Percentiles rank a stretch among this genome's conserved stretches.
Conservation (phyloP, 2,329 filamentous ascomycete genomes). For the Pseudocercospora eumusae region DNA sequence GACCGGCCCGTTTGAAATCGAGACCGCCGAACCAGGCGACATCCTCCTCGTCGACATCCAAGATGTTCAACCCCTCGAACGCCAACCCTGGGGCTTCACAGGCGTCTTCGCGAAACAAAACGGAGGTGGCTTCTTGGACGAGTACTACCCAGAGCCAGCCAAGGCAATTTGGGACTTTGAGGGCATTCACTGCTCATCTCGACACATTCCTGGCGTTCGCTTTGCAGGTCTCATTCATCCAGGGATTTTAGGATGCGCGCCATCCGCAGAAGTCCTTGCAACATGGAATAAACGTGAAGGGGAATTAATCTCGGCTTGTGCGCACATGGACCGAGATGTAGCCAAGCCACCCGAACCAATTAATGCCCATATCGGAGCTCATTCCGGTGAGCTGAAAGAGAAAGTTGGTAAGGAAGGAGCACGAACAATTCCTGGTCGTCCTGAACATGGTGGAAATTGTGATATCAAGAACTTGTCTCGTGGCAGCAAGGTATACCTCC, state of each 20-base stretch:
- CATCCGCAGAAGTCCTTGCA: slow-evolving; percentile 72
- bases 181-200: slow-evolving; percentile 77
- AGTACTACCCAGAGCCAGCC: slow-evolving; percentile 77
- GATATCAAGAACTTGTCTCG: slow-evolving; percentile 85
- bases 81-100: slow-evolving; percentile 87
- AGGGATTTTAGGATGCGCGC: slow-evolving; percentile 86
- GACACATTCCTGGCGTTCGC: slow-evolving; percentile 83
- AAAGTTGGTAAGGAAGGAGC: slow-evolving; percentile 78
- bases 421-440: slow-evolving; percentile 77
- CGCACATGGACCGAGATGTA: slow-evolving; percentile 68
- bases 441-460: slow-evolving; percentile 87
- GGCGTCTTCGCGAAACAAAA: slow-evolving; percentile 78
- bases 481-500: slow-evolving; percentile 80
- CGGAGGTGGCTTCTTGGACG: slow-evolving; percentile 81
- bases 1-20: slow-evolving; percentile 84
- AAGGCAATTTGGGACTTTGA: slow-evolving; percentile 79
- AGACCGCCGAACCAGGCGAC: slow-evolving; percentile 81
- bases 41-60: slow-evolving; percentile 85
- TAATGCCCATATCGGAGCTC: slow-evolving; percentile 73
- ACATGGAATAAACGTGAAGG: slow-evolving; percentile 83
- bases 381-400: slow-evolving; percentile 56
- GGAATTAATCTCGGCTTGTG: slow-evolving; percentile 70
- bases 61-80: slow-evolving; percentile 84
- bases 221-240: slow-evolving; percentile 87
- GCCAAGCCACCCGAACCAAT: slow-evolving; percentile 72